These are phyloP conservation scores for Blastocladiella emersonii DNA, from an alignment of 371 early-diverging fungal genomes.

Conservation along the genomic window DNA sequence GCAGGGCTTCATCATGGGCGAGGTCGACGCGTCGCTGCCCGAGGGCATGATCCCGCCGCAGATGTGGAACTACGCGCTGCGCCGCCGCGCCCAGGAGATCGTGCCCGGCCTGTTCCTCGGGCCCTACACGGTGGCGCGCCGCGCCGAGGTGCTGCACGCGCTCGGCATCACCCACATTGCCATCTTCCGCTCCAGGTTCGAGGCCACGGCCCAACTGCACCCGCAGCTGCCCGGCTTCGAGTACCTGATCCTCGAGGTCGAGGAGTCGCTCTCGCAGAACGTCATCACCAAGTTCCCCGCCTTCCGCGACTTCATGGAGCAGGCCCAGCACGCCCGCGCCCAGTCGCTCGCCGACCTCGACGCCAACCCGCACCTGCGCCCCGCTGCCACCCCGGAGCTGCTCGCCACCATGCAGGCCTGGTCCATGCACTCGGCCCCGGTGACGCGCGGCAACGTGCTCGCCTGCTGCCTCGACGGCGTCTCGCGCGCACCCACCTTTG, in stretches of 20 bases:
- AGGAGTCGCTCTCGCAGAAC: slow-evolving; percentile 48
- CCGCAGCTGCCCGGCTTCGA: slow-evolving; percentile 9
- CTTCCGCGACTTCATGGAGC: slow-evolving; percentile 39
- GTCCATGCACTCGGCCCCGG: not conserved
- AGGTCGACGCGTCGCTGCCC: too few species aligned
- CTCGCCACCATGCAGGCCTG: not conserved
- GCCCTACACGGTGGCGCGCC: slow-evolving; percentile 55
- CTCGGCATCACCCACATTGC: slow-evolving; percentile 59
- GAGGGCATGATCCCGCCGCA: slow-evolving; percentile 12
- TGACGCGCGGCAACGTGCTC: slow-evolving; percentile 37
- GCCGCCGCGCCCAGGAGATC: slow-evolving; percentile 69
- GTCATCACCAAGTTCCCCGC: slow-evolving; percentile 59
- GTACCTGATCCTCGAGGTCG: slow-evolving; percentile 39
- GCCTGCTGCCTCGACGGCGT: slow-evolving; percentile 79
- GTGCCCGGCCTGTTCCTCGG: slow-evolving; percentile 63
- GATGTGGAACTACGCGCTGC: slow-evolving; percentile 63
- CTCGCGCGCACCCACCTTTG: slow-evolving; percentile 71
- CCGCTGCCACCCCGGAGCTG: not conserved
- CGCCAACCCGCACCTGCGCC: not conserved
- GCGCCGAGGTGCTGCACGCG: slow-evolving; percentile 29
- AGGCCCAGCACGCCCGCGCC: slow-evolving; percentile 20
- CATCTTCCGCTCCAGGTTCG: slow-evolving; percentile 28
- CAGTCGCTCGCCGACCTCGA: not conserved
- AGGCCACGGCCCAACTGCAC: not conserved
- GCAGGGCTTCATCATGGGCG: too few species aligned